Percentiles rank a stretch among this genome's conserved stretches.
Evolutionary conservation across 2,329 filamentous ascomycete species (phyloP).

Genomic region (Penicillium sp.): DNA sequence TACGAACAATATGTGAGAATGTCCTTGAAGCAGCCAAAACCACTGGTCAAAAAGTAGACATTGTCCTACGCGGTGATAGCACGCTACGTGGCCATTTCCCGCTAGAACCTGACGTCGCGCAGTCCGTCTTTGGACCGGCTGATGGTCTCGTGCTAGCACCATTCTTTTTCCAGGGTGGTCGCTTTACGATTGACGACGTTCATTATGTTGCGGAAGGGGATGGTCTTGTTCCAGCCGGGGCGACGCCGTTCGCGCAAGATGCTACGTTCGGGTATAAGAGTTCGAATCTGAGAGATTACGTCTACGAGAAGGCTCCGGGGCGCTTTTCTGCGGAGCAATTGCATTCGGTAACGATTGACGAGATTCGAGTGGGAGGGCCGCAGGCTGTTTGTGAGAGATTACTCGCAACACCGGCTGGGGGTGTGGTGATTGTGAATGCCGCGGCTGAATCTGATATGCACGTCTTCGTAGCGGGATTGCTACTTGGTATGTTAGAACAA

Average conservation of each 20-base stretch:
- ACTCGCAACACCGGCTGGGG: conserved; percentile 39
- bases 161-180: conserved; percentile 63
- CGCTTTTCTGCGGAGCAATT: conserved; percentile 46
- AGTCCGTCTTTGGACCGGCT: conserved; percentile 54
- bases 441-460: conserved; percentile 60
- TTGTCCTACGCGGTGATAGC: conserved; percentile 62
- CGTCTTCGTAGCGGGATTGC: conserved; percentile 56
- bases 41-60: conserved; percentile 51
- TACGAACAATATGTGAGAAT: conserved; percentile 57
- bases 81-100: conserved; percentile 63
- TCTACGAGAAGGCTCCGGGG: conserved; percentile 58
- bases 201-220: conserved; percentile 62
- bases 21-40: conserved; percentile 50
- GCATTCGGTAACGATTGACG: conserved; percentile 51
- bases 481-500: conserved; percentile 37
- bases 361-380: conserved; percentile 54
- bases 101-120: conserved; percentile 57
- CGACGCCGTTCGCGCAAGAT: conserved; percentile 61
- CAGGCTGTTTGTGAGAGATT: conserved; percentile 50
- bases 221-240: conserved; percentile 53
- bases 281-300: conserved; percentile 58
- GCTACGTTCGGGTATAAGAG: conserved; percentile 61
- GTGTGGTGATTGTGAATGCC: conserved; percentile 58
- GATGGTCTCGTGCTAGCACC: conserved; percentile 62
- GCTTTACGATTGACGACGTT: conserved; percentile 61